Base-by-base conservation (phyloP, 441 rosid genomes). In the Pelargonium citronellum region DNA sequence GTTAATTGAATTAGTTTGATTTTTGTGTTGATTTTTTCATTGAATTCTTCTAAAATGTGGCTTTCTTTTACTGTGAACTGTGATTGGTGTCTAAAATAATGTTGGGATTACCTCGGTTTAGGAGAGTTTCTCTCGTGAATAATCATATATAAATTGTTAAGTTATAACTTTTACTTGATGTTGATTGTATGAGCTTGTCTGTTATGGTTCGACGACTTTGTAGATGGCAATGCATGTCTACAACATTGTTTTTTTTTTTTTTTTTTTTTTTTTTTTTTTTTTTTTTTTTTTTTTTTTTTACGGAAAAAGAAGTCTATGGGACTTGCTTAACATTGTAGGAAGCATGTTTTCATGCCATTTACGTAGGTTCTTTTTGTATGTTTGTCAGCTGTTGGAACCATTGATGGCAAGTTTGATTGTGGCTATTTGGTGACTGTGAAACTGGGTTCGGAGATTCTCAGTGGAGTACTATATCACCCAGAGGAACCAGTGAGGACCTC, bases 371-470 rank as follows among this genome's bases (percentile, higher is more conserved):
- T 12, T 49, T 49, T 49, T 1, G 15, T 10, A 51, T 75, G 87
- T 72, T 83, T 83, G 55, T 73, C 87, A 12, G 95, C 88, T 15
- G 7, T 76, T 0, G 99, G 99, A 67, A 87, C 86, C 1, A 88
- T 95, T 6, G 91, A 91, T 63, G 99, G 94, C 41, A 95, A 95
- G 75, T 91, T 95, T 47, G 99, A 95, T n/a, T 87, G 89, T 68
- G 99, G 99, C 0, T 95, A 95, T 79, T 60, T 95, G 71, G 92
- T 95, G 22, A 82, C 90, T n/a, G 92, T 91, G 20, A 79, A 79
- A 70, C 34, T 95, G 77, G 97, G 97, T 68, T 83, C 97, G 0
- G 87, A 95, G 83, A 79, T 83, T 65, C 89, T 95, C 3, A 86
- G 77, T 16, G 99, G 99, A 13, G 90, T 95, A 15, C 91, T 91